A percentile compares a stretch with the other conserved stretches of the same genome.
Conservation (phyloP, 2,329 filamentous ascomycete genomes). For the Colletotrichum gloeosporioides region DNA sequence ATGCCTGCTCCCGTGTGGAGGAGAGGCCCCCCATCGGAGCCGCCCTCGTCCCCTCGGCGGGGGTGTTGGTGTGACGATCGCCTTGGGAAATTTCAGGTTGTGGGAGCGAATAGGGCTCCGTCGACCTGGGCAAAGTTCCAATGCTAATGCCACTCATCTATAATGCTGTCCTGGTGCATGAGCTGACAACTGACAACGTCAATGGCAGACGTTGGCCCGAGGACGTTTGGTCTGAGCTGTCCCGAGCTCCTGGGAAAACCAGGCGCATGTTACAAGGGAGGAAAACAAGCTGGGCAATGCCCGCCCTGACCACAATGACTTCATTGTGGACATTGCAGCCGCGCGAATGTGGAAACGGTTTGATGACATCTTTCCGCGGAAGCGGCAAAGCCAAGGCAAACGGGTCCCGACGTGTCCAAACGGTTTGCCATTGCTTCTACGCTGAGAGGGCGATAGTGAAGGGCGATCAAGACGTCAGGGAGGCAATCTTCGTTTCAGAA, state of each 20-base stretch:
- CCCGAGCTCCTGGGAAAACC: background rate
- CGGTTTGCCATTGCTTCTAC: background rate
- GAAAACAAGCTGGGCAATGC: background rate
- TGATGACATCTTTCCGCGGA: background rate
- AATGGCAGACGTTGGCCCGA: background rate
- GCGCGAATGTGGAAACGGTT: slow-evolving; percentile 7
- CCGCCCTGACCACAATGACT: slow-evolving; percentile 11
- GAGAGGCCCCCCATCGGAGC: background rate
- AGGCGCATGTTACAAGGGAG: background rate
- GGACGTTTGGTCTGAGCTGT: background rate
- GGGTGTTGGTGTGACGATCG: background rate
- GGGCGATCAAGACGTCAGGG: slow-evolving; percentile 6
- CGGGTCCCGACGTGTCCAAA: background rate
- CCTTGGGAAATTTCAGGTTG: background rate
- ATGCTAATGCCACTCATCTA: background rate
- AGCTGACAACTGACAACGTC: background rate
- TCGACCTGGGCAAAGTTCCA: background rate
- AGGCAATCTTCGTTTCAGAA: background rate
- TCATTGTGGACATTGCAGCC: slow-evolving; percentile 18
- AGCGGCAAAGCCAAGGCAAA: background rate
- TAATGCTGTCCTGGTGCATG: background rate
- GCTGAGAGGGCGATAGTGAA: background rate
- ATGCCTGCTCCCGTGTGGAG: background rate
- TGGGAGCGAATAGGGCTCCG: background rate
- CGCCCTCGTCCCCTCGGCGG: background rate